phyloP scores from a whole-genome alignment of 805 yeast species.

The Saccharomycopsis fermentans region DNA sequence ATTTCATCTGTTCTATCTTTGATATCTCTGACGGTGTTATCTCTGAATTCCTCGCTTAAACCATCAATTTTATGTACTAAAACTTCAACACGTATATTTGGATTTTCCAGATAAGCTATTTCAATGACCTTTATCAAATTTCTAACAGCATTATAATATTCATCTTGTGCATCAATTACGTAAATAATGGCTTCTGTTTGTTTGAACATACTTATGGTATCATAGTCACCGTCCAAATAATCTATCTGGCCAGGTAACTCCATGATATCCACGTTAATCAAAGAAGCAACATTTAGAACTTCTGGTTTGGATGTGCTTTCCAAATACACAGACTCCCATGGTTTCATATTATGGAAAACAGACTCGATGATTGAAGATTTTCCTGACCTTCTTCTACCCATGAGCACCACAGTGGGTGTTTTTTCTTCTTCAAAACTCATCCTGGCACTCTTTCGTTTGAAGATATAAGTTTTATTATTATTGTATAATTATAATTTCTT shows the following conservation, averaged over 20 bases:
- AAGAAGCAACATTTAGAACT: constrained; percentile 69
- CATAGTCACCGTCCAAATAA: constrained; percentile 49
- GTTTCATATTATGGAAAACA: constrained; percentile 93
- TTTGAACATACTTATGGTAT: constrained; percentile 64
- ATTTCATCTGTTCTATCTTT: constrained; percentile 95
- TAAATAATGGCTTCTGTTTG: constrained; percentile 86
- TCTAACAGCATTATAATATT: constrained; percentile 82
- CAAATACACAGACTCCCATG: constrained; percentile 80
- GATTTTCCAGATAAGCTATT: constrained; percentile 76
- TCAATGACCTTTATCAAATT: constrained; percentile 82
- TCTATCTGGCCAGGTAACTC: constrained; percentile 93
- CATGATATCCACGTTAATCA: constrained; percentile 81
- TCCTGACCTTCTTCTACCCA: constrained; percentile 48
- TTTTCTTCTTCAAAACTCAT: constrained; percentile 1
- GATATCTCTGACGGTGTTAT: constrained; percentile 93
- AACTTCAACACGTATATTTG: constrained; percentile 80
- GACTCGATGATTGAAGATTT: constrained; percentile 94
- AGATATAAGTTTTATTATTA: no score
- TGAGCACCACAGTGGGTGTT: constrained; percentile 14
- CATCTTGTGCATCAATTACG: constrained; percentile 93
- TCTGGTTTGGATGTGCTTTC: constrained; percentile 89
- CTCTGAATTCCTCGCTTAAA: constrained; percentile 80
- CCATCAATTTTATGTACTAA: constrained; percentile 95
- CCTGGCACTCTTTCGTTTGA: not conserved
- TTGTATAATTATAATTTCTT: not conserved